A percentile compares a stretch with the other conserved stretches of the same genome.
Conservation (phyloP, 2,329 filamentous ascomycete species). For the Penicillium sp. region DNA sequence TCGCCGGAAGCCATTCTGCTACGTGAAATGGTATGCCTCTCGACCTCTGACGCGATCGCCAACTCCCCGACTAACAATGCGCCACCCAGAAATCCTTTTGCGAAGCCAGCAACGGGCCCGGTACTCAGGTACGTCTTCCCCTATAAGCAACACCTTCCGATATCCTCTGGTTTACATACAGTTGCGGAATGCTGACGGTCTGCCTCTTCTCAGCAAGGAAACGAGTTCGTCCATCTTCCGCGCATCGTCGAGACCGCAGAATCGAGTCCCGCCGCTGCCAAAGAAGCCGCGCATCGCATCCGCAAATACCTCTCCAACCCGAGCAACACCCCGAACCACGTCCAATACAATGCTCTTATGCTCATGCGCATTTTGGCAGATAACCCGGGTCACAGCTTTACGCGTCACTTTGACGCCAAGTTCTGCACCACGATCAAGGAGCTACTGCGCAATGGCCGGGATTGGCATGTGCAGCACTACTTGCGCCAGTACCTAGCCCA, state of each 20-base stretch:
- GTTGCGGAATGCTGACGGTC: neutral
- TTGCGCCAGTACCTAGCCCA: conserved; percentile 84
- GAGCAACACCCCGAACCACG: conserved; percentile 67
- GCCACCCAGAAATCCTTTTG: conserved; percentile 74
- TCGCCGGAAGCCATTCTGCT: conserved; percentile 48
- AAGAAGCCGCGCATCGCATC: conserved; percentile 79
- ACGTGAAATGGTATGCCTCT: conserved; percentile 48
- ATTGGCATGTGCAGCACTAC: conserved; percentile 81
- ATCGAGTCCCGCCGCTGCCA: conserved; percentile 83
- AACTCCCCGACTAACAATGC: conserved; percentile 12
- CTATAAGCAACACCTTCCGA: neutral
- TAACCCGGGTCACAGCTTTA: conserved; percentile 89
- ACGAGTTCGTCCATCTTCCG: conserved; percentile 91
- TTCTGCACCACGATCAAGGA: conserved; percentile 79
- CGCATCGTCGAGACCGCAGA: conserved; percentile 94
- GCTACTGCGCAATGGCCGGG: conserved; percentile 71
- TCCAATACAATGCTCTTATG: conserved; percentile 97
- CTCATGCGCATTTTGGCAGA: conserved; percentile 88
- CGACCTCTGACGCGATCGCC: neutral
- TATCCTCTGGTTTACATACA: neutral
- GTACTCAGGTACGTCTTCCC: conserved; percentile 56
- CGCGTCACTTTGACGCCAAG: conserved; percentile 84
- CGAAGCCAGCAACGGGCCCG: conserved; percentile 68
- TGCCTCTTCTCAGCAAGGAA: conserved; percentile 60
- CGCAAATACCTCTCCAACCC: conserved; percentile 81